Conservation (phyloP, 331 rosid species). For the Erythrophleum ivorense region DNA sequence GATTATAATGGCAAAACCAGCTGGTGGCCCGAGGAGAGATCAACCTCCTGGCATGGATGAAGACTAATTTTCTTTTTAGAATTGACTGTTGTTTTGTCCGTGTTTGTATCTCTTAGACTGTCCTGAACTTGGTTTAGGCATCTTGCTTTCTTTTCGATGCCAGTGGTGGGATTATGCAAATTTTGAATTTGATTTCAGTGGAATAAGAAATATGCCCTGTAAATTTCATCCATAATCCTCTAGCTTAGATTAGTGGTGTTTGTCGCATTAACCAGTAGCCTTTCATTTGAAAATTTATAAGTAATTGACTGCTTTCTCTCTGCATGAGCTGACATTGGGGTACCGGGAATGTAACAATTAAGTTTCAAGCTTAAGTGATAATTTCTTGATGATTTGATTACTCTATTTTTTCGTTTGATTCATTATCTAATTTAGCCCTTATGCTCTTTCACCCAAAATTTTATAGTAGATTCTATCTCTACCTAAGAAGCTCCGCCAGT, state of each 20-base stretch:
- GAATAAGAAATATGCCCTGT: conserved; percentile 32
- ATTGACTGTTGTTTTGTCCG: conserved; percentile 12
- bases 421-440: background rate
- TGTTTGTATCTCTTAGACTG: conserved; percentile 32
- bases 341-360: background rate
- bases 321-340: background rate
- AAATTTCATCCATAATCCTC: conserved; percentile 34
- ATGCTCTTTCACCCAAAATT: background rate
- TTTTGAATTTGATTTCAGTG: conserved; percentile 42
- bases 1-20: conserved; percentile 98
- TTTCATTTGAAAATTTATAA: background rate
- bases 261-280: background rate
- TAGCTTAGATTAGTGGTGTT: background rate
- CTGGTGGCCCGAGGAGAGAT: conserved; percentile 92
- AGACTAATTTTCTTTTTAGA: conserved; percentile 49
- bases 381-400: background rate
- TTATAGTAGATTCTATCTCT: too few relatives aligned
- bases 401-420: background rate
- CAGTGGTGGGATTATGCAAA: conserved; percentile 30
- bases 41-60: conserved; percentile 93
- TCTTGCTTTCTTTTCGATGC: conserved; percentile 39
- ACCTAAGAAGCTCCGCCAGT: too few relatives aligned
- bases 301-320: background rate
- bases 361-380: background rate
- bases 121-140: conserved; percentile 40